Percentiles rank a stretch among this genome's conserved stretches.
Evolutionary conservation across 1,284 basidiomycete species (phyloP).

Genomic region (Pseudozyma tsukubaensis): DNA sequence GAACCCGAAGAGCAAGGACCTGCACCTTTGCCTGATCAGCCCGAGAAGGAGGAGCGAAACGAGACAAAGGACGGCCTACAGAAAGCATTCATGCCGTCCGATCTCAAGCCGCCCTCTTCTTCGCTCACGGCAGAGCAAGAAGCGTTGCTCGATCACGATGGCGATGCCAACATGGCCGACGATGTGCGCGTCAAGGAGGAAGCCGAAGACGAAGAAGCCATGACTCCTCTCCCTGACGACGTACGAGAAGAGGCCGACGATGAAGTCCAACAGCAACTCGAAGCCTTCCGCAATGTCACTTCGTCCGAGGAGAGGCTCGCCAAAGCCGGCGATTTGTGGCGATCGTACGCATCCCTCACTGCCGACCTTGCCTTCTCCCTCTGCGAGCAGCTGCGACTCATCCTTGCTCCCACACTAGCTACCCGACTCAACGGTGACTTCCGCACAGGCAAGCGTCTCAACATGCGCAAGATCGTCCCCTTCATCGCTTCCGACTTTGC

Average conservation of each 20-base stretch:
- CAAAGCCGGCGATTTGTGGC: constrained; percentile 84
- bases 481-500: constrained; percentile 99
- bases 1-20: constrained; percentile 32
- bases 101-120: constrained; percentile 42
- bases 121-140: constrained; percentile 33
- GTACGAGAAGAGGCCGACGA: constrained; percentile 50
- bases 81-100: constrained; percentile 59
- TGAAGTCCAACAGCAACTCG: constrained; percentile 62
- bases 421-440: constrained; percentile 97
- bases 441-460: constrained; percentile 95
- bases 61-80: constrained; percentile 52
- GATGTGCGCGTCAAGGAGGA: constrained; percentile 75
- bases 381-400: constrained; percentile 90
- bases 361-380: constrained; percentile 85
- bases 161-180: constrained; percentile 40
- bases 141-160: constrained; percentile 31
- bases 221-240: constrained; percentile 60
- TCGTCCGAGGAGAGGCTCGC: constrained; percentile 73
- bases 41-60: constrained; percentile 65
- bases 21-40: constrained; percentile 54
- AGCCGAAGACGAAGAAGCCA: constrained; percentile 43
- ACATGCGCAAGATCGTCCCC: constrained; percentile 99
- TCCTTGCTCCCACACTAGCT: constrained; percentile 92
- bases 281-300: constrained; percentile 76
- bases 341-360: constrained; percentile 87